Evolutionary conservation across 768 basidiomycete genomes (phyloP), one percentile per base, ranked within the genome.

Genomic region (Leucocoprinus birnbaumii): DNA sequence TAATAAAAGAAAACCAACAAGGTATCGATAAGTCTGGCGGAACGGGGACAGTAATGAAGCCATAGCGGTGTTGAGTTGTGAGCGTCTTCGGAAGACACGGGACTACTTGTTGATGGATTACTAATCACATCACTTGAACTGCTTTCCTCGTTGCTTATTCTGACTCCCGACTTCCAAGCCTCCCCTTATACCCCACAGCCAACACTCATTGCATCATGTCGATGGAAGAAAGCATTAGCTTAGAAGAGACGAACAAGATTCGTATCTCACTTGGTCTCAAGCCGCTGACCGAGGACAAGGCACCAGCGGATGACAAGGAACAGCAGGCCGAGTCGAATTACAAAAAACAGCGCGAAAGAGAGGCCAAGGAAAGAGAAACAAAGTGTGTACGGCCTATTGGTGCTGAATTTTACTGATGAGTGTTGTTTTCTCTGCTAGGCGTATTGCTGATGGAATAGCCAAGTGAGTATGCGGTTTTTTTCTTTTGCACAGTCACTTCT

Each of bases 171-270:
- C 18, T 9, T 25, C 38, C 22, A 14, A 34, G 58, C 24, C 18
- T 25, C 34, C 44, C 49, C 45, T 38, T 43, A 46, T 40, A 62
- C 63, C 60, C 62, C 59, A 62, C 63, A 67, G n/a, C n/a, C n/a
- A 49, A 42, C 41, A 48, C 31, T 58, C 51, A 45, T 49, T 48
- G 31, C 52, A 55, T 65, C 71, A 83, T 80, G 78, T 80, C 86
- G 16, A 85, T 90, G 87, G 88, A 92, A 75, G 84, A 91, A 70
- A 87, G 89, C 61, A 89, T 96, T 67, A 90, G 89, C 65, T 82
- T 96, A 66, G 93, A 94, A 65, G 93, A 95, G 77, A 95, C 94
- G 35, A 95, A 95, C 80, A 94, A 90, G 73, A 91, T 97, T 69
- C 92, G 97, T 73, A 84, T 96, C 56, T 89, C 87, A 3, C 80